Evolutionary conservation across 768 basidiomycete species (phyloP), one percentile per base, ranked within the genome.

Genomic region (Saitozyma podzolica): DNA sequence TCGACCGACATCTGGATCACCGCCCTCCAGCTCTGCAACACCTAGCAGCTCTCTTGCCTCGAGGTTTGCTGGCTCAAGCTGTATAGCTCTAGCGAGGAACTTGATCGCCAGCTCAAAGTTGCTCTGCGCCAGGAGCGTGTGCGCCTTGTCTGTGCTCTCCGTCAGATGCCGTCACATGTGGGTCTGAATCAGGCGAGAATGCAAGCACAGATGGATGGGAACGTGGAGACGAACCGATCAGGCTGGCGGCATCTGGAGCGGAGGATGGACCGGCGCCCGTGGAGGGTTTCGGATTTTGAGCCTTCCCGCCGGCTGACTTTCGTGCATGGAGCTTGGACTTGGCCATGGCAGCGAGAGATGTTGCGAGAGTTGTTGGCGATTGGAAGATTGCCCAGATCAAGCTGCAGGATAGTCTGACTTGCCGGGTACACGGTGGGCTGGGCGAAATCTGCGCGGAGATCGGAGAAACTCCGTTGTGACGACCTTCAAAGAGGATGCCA

Each of bases 31-130:
- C 62, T 89, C 84, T 1, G 85, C 83, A 0, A 93, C 85, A 0
- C 91, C 92, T 8, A 90, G 82, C 79, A 93, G 86, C 78, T 94
- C 92, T 70, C 83, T 87, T 0, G 87, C 91, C 62, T 88, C 86
- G 0, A 82, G 82, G 80, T 90, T 85, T 40, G 80, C 79, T 9
- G 87, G 83, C 59, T 89, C 85, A 54, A 85, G 81, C 66, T 88
- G 84, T 40, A 92, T 80, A 16, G 88, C 84, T 50, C 92, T 85
- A 50, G 83, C 81, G 45, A 87, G 81, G 75, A 94, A 93, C 56
- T 84, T 86, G 55, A 84, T 80, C 2, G 92, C 91, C 53, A 94
- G 85, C 54, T 88, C 85, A 75, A 90, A 92, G 78, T 93, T 87
- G 73, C 89, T 91, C 80, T 92, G 89, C 20, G 87, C 83, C 68